Evolutionary conservation across 352 stramenopile species (phyloP), one percentile per base, ranked within the genome.

Genomic region (Saprolegnia diclina): DNA sequence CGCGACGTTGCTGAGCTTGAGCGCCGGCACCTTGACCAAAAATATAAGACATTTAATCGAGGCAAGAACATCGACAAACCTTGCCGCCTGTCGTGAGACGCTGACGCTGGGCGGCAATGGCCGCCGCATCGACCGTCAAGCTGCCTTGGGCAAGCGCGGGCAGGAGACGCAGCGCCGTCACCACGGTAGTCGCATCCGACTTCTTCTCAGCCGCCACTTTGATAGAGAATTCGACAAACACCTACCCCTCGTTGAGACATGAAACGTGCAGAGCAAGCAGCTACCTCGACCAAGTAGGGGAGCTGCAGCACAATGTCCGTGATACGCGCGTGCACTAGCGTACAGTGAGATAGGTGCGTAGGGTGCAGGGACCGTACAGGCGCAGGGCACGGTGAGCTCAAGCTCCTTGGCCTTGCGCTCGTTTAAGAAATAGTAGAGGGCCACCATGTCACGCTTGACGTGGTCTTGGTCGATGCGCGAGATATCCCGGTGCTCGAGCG

Each of bases 211-310:
- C 81, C 13, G 91, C 73, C 11, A 69, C 73, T 5, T 85, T 79
- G 55, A 90, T 92, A 37, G 89, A 85, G 71, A 81, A 42, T 9
- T 5, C 35, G 16, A 65, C 22, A 40, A 52, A 67, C n/a, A 72
- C 19, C 45, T 24, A 61, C 21, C 4, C 10, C 21, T 19, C 56
- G 29, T 5, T 7, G 14, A 18, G 54, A 44, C 24, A n/a, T n/a
- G n/a, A n/a, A n/a, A n/a, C n/a, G n/a, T n/a, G n/a, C n/a, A n/a
- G n/a, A n/a, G n/a, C n/a, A n/a, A n/a, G n/a, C n/a, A n/a, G 38
- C n/a, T 72, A 86, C 79, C 29, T 94, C 82, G 42, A 91, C 74
- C 0, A 94, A 72, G 68, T 88, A 94, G 18, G 86, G 86, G 37
- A 94, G 57, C 67, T 91, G 83, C 26, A 90, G 74, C 37, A 91